Conservation (phyloP, 345 rosid species). For the Microcos paniculata region DNA sequence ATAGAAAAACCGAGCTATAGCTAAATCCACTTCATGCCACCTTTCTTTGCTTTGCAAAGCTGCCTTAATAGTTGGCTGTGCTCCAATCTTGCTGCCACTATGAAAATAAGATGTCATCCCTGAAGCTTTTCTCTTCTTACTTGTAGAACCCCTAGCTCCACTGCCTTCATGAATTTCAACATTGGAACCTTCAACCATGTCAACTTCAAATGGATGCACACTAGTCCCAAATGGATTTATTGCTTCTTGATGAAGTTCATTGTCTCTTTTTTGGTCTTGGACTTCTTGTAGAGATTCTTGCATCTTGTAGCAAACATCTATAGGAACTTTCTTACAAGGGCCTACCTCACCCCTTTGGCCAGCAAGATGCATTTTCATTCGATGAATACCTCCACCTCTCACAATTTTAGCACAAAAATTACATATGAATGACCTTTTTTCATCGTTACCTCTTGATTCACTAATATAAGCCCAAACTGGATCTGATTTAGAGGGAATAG, state of each 20-base stretch:
- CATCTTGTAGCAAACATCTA: background rate
- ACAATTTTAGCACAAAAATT: too few relatives aligned
- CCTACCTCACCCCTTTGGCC: background rate
- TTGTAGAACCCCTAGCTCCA: background rate
- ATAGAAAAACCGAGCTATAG: background rate
- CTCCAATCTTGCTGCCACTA: background rate
- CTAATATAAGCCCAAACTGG: too few relatives aligned
- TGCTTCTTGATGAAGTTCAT: background rate
- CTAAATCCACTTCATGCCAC: background rate
- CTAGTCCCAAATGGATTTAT: background rate
- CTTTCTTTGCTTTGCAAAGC: background rate
- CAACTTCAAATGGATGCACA: background rate
- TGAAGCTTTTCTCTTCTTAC: background rate
- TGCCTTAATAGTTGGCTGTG: background rate
- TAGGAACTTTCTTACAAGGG: background rate
- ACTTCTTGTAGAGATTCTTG: background rate
- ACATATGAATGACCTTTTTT: too few relatives aligned
- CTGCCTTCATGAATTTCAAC: too few relatives aligned
- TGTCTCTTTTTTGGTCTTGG: background rate
- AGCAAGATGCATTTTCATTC: background rate
- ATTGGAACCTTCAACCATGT: background rate
- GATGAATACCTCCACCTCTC: background rate
- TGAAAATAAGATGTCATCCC: background rate
- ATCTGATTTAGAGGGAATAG: too few relatives aligned
- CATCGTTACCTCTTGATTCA: too few relatives aligned